Evolutionary conservation across 2,329 filamentous ascomycete genomes (phyloP), one percentile per base, ranked within the genome.

Genomic region (Aplosporella prunicola): DNA sequence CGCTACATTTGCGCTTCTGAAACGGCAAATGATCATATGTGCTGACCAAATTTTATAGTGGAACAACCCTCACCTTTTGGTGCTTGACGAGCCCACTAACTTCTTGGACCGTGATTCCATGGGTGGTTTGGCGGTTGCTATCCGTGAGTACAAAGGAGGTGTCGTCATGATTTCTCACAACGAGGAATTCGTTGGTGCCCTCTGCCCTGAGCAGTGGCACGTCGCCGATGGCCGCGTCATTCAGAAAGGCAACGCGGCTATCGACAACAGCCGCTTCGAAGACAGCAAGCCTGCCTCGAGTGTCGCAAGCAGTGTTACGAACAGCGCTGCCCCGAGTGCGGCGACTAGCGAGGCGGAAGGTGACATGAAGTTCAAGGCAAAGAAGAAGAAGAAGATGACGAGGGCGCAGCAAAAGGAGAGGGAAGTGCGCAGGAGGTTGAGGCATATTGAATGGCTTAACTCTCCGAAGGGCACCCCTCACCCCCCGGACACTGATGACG

Each of bases 81-180:
- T 98, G 32, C 80, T 98, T 16, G 91, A 98, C 73, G 89, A 98
- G 67, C 91, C 91, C 41, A 96, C 91, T 60, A 98, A 98, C 70
- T 98, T 95, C 75, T 78, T 98, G 70, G 91, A 98, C 58, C 87
- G 91, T 51, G 91, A 98, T 66, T 94, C 88, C 11, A 80, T 98
- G 13, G 93, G 91, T 56, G 91, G 89, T 62, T 76, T 98, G 39
- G 88, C 91, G n/a, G 87, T 94, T 26, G 91, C 91, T 48, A 96
- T 98, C 54, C 85, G 88, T 50, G 91, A 96, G 57, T 98, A 93
- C 77, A 93, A 87, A 69, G 91, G 91, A 49, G 91, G 91, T 62
- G 91, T 98, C 2, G 88, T 98, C 47, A 93, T 98, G 80, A 98
- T 98, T 63, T 95, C 88, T 44, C 91, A 98, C 68, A 96, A 98